These are phyloP conservation scores for Skeletonema grethae DNA, from an alignment of 108 stramenopile species.

Conservation along the genomic window DNA sequence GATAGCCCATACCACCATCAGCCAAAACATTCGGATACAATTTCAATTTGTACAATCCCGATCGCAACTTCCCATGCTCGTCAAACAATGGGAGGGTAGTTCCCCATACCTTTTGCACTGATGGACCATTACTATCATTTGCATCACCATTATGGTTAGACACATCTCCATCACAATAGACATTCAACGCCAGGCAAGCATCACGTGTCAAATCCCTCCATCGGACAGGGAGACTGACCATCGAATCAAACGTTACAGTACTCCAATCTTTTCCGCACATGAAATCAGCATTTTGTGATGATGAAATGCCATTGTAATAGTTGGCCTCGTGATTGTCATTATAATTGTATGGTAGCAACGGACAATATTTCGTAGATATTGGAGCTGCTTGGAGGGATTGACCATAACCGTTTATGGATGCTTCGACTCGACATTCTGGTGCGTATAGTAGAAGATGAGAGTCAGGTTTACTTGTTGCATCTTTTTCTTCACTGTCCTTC, in stretches of 20 bases:
- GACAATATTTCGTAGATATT: slow-evolving; percentile 23
- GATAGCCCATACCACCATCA: slow-evolving; percentile 45
- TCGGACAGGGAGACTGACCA: slow-evolving; percentile 61
- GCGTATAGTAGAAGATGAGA: neutral
- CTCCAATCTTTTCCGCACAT: slow-evolving; percentile 12
- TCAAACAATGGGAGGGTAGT: slow-evolving; percentile 48
- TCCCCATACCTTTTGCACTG: slow-evolving; percentile 25
- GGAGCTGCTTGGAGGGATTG: slow-evolving; percentile 26
- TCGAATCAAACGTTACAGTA: slow-evolving; percentile 18
- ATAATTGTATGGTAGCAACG: slow-evolving; percentile 12
- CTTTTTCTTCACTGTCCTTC: slow-evolving; percentile 10
- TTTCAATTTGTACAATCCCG: slow-evolving; percentile 32
- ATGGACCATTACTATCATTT: slow-evolving; percentile 3
- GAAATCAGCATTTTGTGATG: slow-evolving; percentile 1
- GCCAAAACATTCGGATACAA: slow-evolving; percentile 29
- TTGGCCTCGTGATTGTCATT: neutral
- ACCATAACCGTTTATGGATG: slow-evolving; percentile 29
- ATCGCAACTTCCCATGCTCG: slow-evolving; percentile 19
- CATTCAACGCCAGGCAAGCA: slow-evolving; percentile 61
- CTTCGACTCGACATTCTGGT: slow-evolving; percentile 41
- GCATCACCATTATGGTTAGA: neutral
- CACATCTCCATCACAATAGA: slow-evolving; percentile 41
- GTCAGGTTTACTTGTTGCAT: neutral
- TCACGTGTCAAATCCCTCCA: slow-evolving; percentile 86
- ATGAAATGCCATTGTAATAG: neutral